phyloP scores from a whole-genome alignment of 306 rosid species.

The Alnus glutinosa region DNA sequence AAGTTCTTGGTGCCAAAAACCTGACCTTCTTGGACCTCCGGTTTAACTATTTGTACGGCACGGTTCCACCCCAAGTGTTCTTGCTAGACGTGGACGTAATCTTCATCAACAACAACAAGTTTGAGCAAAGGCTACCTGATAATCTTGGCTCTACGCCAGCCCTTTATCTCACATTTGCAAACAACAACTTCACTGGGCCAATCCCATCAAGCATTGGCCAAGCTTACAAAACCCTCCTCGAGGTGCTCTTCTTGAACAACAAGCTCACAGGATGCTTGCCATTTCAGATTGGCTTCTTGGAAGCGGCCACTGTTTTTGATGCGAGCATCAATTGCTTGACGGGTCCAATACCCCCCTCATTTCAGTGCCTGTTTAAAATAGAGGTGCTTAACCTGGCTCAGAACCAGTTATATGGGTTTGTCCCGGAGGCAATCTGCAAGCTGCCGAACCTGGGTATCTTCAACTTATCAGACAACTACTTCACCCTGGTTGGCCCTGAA shows the following conservation, averaged over 20 bases:
- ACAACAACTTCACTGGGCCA: slow-evolving; percentile 51
- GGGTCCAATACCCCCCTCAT: slow-evolving; percentile 74
- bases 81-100: slow-evolving; percentile 47
- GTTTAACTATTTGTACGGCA: slow-evolving; percentile 39
- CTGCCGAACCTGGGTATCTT: slow-evolving; percentile 40
- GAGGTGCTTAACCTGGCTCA: slow-evolving; percentile 38
- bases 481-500: slow-evolving; percentile 55
- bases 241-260: slow-evolving; percentile 70
- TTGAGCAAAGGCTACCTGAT: slow-evolving; percentile 34
- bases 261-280: slow-evolving; percentile 64
- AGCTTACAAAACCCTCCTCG: slow-evolving; percentile 43
- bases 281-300: slow-evolving; percentile 53
- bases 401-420: slow-evolving; percentile 50
- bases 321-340: slow-evolving; percentile 47
- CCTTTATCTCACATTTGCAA: slow-evolving; percentile 63
- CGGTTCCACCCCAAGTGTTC: slow-evolving; percentile 43
- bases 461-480: slow-evolving; percentile 48
- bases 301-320: slow-evolving; percentile 51
- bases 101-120: slow-evolving; percentile 68
- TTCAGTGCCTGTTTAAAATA: slow-evolving; percentile 53
- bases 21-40: slow-evolving; percentile 76
- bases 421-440: slow-evolving; percentile 68
- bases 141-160: slow-evolving; percentile 65
- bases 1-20: slow-evolving; percentile 18
- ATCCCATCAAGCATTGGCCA: slow-evolving; percentile 62